These are phyloP conservation scores for Trametes elegans DNA, from an alignment of 768 basidiomycete genomes.

Conservation along the genomic window DNA sequence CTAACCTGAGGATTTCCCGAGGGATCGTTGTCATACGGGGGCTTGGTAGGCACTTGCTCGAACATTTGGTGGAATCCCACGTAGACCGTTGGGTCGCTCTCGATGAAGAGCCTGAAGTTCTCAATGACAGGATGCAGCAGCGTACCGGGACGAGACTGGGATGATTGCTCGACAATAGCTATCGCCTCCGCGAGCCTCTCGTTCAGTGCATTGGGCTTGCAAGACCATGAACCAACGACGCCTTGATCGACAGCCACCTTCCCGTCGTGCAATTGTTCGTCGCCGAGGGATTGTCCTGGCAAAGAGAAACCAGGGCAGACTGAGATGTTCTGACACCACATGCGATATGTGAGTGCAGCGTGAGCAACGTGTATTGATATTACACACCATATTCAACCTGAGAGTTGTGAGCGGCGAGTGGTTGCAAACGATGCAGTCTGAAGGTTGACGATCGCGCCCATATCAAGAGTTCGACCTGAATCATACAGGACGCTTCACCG, in stretches of 20 bases:
- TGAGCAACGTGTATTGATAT: too few relatives aligned
- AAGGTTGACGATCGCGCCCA: too few relatives aligned
- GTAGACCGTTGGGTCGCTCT: conserved; percentile 31
- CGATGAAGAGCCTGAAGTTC: conserved; percentile 28
- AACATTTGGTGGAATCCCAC: conserved; percentile 39
- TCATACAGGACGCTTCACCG: too few relatives aligned
- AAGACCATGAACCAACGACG: conserved; percentile 9
- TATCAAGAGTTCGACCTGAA: too few relatives aligned
- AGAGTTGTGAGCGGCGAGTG: too few relatives aligned
- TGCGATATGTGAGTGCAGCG: too few relatives aligned
- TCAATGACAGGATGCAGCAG: conserved; percentile 16
- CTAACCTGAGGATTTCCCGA: conserved; percentile 7
- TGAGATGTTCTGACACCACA: too few relatives aligned
- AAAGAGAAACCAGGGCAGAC: too few relatives aligned
- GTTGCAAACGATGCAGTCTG: too few relatives aligned
- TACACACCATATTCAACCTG: too few relatives aligned
- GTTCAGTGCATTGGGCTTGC: conserved; percentile 2
- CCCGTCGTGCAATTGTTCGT: too few relatives aligned
- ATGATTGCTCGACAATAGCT: conserved; percentile 4
- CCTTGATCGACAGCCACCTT: conserved; percentile 11
- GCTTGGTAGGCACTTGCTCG: conserved; percentile 24
- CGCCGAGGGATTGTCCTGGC: too few relatives aligned
- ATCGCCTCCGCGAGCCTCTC: conserved; percentile 12
- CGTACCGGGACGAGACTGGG: conserved; percentile 8
- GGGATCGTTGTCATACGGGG: conserved; percentile 13